Evolutionary conservation across 2,329 filamentous ascomycete species (phyloP).

Genomic region (Periconia sp.): DNA sequence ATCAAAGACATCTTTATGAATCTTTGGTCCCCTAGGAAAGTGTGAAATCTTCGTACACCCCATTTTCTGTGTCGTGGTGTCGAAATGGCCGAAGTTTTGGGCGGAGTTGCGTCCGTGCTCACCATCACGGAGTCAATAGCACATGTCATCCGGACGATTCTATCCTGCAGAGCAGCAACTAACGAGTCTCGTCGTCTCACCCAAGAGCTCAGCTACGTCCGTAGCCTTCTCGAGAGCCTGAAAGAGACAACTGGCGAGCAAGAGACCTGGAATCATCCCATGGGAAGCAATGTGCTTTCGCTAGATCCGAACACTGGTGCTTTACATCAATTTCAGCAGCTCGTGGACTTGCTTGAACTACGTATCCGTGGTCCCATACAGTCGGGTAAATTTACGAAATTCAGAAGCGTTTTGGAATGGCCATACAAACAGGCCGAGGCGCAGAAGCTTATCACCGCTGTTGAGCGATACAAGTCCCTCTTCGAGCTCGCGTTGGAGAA

Average conservation of each 20-base stretch:
- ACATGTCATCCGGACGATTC: slow-evolving; percentile 2
- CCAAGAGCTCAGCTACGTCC: slow-evolving; percentile 5
- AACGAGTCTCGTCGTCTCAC: slow-evolving; percentile 3
- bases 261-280: not conserved
- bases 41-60: no score
- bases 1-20: no score
- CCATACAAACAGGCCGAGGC: slow-evolving; percentile 5
- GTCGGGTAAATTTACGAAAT: not conserved
- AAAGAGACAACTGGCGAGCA: slow-evolving; percentile 6
- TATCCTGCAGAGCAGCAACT: slow-evolving; percentile 3
- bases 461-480: not conserved
- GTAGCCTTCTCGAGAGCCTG: slow-evolving; percentile 5
- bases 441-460: slow-evolving; percentile 2
- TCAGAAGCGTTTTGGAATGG: slow-evolving; percentile 2
- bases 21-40: no score
- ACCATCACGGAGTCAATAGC: slow-evolving; percentile 4
- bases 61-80: not conserved
- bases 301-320: slow-evolving; percentile 1
- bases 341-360: slow-evolving; percentile 1
- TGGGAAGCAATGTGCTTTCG: not conserved
- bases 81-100: slow-evolving; percentile 5
- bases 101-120: slow-evolving; percentile 6
- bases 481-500: slow-evolving; percentile 5
- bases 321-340: slow-evolving; percentile 5
- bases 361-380: not conserved